phyloP scores from a whole-genome alignment of 345 rosid species.

The Lumnitzera littorea region DNA sequence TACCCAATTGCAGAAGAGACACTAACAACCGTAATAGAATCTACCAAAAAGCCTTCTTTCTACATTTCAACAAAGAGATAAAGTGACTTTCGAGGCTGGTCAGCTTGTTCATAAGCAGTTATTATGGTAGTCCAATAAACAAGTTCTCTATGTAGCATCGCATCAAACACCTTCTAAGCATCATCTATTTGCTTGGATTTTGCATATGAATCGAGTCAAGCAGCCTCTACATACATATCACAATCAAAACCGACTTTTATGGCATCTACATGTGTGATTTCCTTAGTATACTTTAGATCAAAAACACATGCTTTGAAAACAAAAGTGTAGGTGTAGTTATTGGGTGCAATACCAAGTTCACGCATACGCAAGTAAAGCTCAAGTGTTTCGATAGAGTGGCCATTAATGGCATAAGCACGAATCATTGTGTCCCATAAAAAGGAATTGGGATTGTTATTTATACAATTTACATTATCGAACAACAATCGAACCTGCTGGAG shows the following conservation, averaged over 20 bases:
- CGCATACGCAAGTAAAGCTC: slow-evolving; percentile 36
- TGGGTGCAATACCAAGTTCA: slow-evolving; percentile 31
- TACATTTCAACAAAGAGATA: slow-evolving; percentile 31
- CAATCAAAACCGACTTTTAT: slow-evolving; percentile 40
- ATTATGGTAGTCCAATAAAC: slow-evolving; percentile 50
- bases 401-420: slow-evolving; percentile 36
- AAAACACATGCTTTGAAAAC: slow-evolving; percentile 39
- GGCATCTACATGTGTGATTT: slow-evolving; percentile 35
- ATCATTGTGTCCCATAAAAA: slow-evolving; percentile 47
- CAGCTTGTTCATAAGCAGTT: slow-evolving; percentile 40
- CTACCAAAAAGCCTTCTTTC: slow-evolving; percentile 36
- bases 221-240: slow-evolving; percentile 53
- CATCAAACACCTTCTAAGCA: slow-evolving; percentile 53
- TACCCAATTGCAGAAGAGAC: slow-evolving; percentile 50
- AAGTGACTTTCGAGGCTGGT: slow-evolving; percentile 33
- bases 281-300: slow-evolving; percentile 23
- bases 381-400: slow-evolving; percentile 24
- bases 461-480: slow-evolving; percentile 14
- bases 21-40: slow-evolving; percentile 31
- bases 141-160: slow-evolving; percentile 48
- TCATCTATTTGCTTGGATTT: slow-evolving; percentile 21
- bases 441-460: slow-evolving; percentile 17
- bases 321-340: slow-evolving; percentile 46
- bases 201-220: slow-evolving; percentile 39
- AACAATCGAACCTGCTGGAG: slow-evolving; percentile 19